Base-by-base conservation (phyloP, 2,329 filamentous ascomycete species). In the Apiospora arundinis region DNA sequence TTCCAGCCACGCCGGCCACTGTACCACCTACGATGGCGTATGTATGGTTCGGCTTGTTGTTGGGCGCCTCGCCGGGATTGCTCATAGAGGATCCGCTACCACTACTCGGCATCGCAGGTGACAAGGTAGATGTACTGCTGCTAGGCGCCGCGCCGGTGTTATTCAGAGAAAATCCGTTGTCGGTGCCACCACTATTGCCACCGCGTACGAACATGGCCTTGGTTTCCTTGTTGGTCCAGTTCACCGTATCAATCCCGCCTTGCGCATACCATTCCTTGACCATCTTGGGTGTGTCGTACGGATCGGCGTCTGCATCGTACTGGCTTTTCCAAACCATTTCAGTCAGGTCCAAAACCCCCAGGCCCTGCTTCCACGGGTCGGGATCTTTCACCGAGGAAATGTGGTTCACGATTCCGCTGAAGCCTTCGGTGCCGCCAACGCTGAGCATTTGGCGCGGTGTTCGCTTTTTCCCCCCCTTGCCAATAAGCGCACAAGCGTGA, bases 391-490 rank as follows among this genome's bases (percentile, higher is more conserved):
- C 46, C 16, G 8, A 21, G 25, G n/a, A 23, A 6, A 21, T 37
- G 11, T 32, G 40, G 11, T 52, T 56, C n/a, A n/a, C 3, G 4
- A 14, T n/a, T 11, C n/a, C 48, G 23, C 14, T n/a, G 6, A 3
- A 12, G 4, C 23, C 40, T 37, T 60, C 28, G 14, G 21, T 12
- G 37, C 70, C 70, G 21, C 70, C 70, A 12, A 72, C 68, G 14
- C 69, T 48, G 45, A 72, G 46, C 70, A 72, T 69, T 23, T 72
- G 70, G 9, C 70, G 70, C 23, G 49, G 66, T 7, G 4, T 14
- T 25, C 14, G 23, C 11, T 52, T 28, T 6, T 28, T 16, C 4
- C 23, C 48, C 49, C 9, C 11, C 9, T 52, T 52, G 49, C 60
- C 60, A 16, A 60, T 32, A 12, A 72, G 28, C 18, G 48, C 60